Conservation (phyloP, 176 grass and related monocot species). For the Cymbopogon citratus region DNA sequence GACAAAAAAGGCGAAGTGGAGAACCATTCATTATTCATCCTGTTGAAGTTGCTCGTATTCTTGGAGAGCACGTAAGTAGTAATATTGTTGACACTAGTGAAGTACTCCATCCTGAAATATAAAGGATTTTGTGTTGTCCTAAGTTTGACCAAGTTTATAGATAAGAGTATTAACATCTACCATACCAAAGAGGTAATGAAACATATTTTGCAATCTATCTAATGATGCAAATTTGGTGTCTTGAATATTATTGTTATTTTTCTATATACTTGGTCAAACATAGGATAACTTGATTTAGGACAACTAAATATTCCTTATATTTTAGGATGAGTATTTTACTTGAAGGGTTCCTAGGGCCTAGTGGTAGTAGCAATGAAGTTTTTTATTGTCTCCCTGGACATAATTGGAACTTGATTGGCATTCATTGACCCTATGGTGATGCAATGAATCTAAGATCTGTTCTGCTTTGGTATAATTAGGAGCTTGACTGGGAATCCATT, state of each 20-base stretch:
- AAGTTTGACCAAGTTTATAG: neutral
- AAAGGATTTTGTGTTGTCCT: neutral
- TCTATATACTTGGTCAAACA: neutral
- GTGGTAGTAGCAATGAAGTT: conserved; percentile 19
- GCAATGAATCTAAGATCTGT: conserved; percentile 20
- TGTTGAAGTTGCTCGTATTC: conserved; percentile 95
- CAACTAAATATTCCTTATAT: neutral
- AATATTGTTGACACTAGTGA: neutral
- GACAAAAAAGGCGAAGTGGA: conserved; percentile 90
- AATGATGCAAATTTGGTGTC: neutral
- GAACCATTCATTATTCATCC: conserved; percentile 99
- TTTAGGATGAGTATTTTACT: neutral
- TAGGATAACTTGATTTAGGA: neutral
- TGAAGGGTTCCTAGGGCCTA: neutral
- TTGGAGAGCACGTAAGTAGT: conserved; percentile 85
- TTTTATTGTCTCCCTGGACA: conserved; percentile 15
- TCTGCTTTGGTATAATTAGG: conserved; percentile 51
- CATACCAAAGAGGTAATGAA: neutral
- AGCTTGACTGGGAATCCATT: conserved; percentile 98
- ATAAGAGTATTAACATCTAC: neutral
- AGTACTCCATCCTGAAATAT: neutral
- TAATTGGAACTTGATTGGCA: conserved; percentile 69
- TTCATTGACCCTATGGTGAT: neutral
- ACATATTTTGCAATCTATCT: neutral
- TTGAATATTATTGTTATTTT: neutral